Evolutionary conservation across 768 basidiomycete genomes (phyloP).

Genomic region (Botryobasidium botryosum): DNA sequence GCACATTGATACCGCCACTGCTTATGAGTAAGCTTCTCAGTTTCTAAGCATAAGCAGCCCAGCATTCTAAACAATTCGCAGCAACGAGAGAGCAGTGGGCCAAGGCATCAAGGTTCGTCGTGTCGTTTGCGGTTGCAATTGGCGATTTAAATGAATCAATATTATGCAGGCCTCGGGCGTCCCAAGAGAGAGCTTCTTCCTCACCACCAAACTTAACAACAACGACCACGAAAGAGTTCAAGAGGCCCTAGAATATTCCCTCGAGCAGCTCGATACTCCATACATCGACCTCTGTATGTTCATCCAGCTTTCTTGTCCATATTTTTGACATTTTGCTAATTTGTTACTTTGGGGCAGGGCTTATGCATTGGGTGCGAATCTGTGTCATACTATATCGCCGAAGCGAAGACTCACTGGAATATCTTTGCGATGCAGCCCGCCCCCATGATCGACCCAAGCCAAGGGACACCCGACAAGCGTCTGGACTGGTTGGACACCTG

Average conservation of each 20-base stretch:
- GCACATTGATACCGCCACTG: slow-evolving; percentile 29
- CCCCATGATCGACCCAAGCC: slow-evolving; percentile 12
- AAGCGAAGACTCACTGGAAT: neutral
- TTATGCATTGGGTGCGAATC: slow-evolving; percentile 4
- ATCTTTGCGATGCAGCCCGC: slow-evolving; percentile 3
- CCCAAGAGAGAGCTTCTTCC: slow-evolving; percentile 7
- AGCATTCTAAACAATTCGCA: too few relatives aligned
- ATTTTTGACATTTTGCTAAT: too few relatives aligned
- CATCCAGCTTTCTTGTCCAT: too few relatives aligned
- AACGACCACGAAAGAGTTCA: slow-evolving; percentile 7
- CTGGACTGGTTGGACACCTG: slow-evolving; percentile 57
- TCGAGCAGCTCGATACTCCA: slow-evolving; percentile 10
- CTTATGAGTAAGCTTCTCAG: slow-evolving; percentile 47
- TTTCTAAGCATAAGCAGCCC: too few relatives aligned
- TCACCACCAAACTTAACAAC: slow-evolving; percentile 12
- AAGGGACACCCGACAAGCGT: slow-evolving; percentile 3
- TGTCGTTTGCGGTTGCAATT: neutral
- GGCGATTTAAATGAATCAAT: neutral
- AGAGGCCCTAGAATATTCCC: slow-evolving; percentile 4
- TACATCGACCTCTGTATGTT: slow-evolving; percentile 6
- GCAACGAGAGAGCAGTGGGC: slow-evolving; percentile 48
- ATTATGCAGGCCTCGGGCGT: slow-evolving; percentile 5
- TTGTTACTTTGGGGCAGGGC: slow-evolving; percentile 3
- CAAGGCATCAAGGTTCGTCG: slow-evolving; percentile 25
- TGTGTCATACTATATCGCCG: neutral